These are phyloP conservation scores for Hanseniaspora vineae DNA, from an alignment of 805 yeast genomes.

Conservation along the genomic window DNA sequence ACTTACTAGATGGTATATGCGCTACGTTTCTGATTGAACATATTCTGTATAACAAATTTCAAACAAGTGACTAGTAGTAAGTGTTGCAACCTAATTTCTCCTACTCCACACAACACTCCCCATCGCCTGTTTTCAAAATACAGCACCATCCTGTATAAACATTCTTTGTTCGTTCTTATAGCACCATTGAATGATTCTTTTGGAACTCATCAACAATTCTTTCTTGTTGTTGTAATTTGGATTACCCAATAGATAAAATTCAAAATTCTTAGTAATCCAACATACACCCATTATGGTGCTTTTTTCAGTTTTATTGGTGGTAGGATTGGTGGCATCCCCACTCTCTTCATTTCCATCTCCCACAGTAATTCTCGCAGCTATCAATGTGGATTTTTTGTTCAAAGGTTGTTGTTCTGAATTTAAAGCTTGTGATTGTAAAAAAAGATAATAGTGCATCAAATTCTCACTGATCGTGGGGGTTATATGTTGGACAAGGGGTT, in stretches of 20 bases:
- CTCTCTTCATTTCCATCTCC: background rate
- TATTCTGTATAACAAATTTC: too few species aligned
- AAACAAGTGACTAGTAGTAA: too few species aligned
- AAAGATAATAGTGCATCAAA: background rate
- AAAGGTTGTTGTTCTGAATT: conserved; percentile 16
- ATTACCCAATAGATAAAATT: conserved; percentile 39
- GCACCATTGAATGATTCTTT: conserved; percentile 64
- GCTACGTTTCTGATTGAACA: too few species aligned
- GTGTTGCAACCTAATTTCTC: too few species aligned
- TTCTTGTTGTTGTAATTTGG: conserved; percentile 47
- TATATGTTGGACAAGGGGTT: conserved; percentile 15
- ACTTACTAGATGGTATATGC: too few species aligned
- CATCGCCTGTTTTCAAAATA: too few species aligned
- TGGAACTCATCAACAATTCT: conserved; percentile 45
- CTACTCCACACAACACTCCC: too few species aligned
- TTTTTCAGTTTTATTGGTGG: conserved; percentile 11
- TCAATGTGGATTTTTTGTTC: background rate
- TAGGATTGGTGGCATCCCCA: background rate
- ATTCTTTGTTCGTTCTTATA: conserved; percentile 53
- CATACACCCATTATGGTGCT: conserved; percentile 26
- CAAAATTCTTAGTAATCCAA: conserved; percentile 49
- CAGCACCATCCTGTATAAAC: conserved; percentile 64
- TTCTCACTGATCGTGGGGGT: conserved; percentile 10
- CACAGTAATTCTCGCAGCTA: conserved; percentile 3
- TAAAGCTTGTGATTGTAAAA: conserved; percentile 11